phyloP scores from a whole-genome alignment of 2,329 filamentous ascomycete genomes.

The Pseudophaeomoniella oleicola region DNA sequence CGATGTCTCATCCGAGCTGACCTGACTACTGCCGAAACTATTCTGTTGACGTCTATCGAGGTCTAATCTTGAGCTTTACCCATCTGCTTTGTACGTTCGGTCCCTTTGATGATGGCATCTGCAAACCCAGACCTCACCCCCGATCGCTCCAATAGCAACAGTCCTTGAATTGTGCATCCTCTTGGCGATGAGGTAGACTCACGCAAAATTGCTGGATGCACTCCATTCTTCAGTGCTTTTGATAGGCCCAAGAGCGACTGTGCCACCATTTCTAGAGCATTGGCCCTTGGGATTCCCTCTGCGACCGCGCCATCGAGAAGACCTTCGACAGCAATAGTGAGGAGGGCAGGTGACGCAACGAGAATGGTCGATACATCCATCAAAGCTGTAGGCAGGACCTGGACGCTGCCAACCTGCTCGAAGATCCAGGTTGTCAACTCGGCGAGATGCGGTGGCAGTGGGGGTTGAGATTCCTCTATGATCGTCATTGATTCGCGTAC shows the following conservation, averaged over 20 bases:
- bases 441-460: slow-evolving; percentile 22
- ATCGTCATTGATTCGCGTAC: slow-evolving; percentile 33
- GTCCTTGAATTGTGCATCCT: slow-evolving; percentile 35
- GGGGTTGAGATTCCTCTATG: slow-evolving; percentile 32
- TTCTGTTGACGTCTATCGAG: too few species aligned
- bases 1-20: too few species aligned
- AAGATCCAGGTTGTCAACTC: slow-evolving; percentile 26
- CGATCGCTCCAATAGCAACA: slow-evolving; percentile 32
- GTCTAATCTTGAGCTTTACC: background rate
- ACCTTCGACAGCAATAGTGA: slow-evolving; percentile 29
- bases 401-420: slow-evolving; percentile 27
- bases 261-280: slow-evolving; percentile 36
- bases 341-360: slow-evolving; percentile 18
- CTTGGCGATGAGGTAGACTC: slow-evolving; percentile 36
- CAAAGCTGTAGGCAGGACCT: slow-evolving; percentile 33
- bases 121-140: slow-evolving; percentile 16
- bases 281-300: slow-evolving; percentile 33
- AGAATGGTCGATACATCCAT: slow-evolving; percentile 46
- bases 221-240: slow-evolving; percentile 30
- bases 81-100: background rate
- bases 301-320: slow-evolving; percentile 37
- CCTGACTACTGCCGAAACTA: too few species aligned
- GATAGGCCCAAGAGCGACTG: slow-evolving; percentile 36
- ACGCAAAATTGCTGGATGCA: slow-evolving; percentile 34
- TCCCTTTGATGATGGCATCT: background rate